Evolutionary conservation across 352 stramenopile species (phyloP), one percentile per base, ranked within the genome.

Genomic region (Phytophthora pseudosyringae): DNA sequence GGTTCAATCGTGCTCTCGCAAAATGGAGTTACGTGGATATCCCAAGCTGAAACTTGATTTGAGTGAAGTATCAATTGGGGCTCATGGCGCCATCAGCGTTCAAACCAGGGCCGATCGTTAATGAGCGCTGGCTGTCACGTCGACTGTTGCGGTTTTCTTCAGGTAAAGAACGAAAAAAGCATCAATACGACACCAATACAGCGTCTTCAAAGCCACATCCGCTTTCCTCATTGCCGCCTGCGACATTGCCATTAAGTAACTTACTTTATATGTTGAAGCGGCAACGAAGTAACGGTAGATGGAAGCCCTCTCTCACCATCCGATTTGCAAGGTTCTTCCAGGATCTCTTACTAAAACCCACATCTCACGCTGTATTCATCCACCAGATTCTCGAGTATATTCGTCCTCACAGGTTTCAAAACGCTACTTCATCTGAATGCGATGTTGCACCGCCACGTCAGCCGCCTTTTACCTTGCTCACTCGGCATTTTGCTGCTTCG

Each of bases 401-500:
- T 41, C 5, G 41, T 29, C 12, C 32, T 4, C 5, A 4, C 35
- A 56, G 49, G 49, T 56, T 36, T 45, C 45, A 5, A 18, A 46
- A 8, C 15, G 33, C 25, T 56, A 56, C 49, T 56, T 56, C 35
- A 46, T 5, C 31, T 66, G 48, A 59, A 66, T 66, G 58, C 47
- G 47, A 67, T 29, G 59, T 67, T 67, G 59, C 59, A 62, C 12
- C 16, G 49, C 48, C 36, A 53, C 56, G 32, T 54, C 61, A 69
- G 52, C 13, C 29, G n/a, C 6, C 40, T 46, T 46, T n/a, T n/a
- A 4, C 16, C 39, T 51, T 25, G 53, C 33, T 76, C 73, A 81
- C 16, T 78, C 66, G 44, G 21, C 57, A 75, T 57, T 74, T 72
- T 69, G 69, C 73, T 67, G 58, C 54, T 54, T 68, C 47, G 53